Percentiles rank a stretch among this genome's conserved stretches.
phyloP scores from a whole-genome alignment of 2,329 filamentous ascomycete genomes.

The Pochonia chlamydosporia region DNA sequence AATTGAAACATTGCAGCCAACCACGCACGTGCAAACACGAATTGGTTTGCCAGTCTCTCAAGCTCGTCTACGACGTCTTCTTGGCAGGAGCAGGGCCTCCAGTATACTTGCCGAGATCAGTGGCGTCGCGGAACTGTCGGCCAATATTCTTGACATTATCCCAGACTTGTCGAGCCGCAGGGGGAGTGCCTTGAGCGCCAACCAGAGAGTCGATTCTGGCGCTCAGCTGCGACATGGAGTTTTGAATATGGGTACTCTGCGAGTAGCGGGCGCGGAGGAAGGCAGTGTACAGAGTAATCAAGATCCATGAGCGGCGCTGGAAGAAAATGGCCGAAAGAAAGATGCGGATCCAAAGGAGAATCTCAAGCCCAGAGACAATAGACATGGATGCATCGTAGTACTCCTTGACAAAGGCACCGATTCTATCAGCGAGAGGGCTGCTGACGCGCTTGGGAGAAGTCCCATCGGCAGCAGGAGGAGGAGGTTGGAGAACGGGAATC shows the following conservation, averaged over 20 bases:
- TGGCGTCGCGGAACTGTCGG: conserved; percentile 71
- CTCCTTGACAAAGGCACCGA: conserved; percentile 91
- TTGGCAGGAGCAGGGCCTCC: conserved; percentile 48
- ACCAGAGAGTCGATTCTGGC: conserved; percentile 75
- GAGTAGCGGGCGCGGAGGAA: conserved; percentile 88
- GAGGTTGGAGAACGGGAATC: conserved; percentile 77
- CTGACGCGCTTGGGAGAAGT: conserved; percentile 48
- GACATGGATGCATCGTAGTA: conserved; percentile 98
- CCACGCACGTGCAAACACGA: background rate
- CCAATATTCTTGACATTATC: conserved; percentile 67
- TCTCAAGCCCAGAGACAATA: conserved; percentile 82
- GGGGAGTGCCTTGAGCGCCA: conserved; percentile 81
- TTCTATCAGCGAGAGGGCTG: conserved; percentile 68
- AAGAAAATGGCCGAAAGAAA: conserved; percentile 78
- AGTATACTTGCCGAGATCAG: conserved; percentile 71
- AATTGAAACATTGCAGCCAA: background rate
- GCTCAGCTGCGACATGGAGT: conserved; percentile 65
- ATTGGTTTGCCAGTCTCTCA: background rate
- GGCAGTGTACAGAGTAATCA: conserved; percentile 77
- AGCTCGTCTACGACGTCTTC: conserved; percentile 33
- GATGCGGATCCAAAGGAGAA: conserved; percentile 79
- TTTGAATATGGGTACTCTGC: conserved; percentile 91
- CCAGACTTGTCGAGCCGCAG: conserved; percentile 74
- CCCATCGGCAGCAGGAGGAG: conserved; percentile 48
- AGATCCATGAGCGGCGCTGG: conserved; percentile 84